Conservation (phyloP, 441 rosid genomes). For the Pelargonium fulgidum region DNA sequence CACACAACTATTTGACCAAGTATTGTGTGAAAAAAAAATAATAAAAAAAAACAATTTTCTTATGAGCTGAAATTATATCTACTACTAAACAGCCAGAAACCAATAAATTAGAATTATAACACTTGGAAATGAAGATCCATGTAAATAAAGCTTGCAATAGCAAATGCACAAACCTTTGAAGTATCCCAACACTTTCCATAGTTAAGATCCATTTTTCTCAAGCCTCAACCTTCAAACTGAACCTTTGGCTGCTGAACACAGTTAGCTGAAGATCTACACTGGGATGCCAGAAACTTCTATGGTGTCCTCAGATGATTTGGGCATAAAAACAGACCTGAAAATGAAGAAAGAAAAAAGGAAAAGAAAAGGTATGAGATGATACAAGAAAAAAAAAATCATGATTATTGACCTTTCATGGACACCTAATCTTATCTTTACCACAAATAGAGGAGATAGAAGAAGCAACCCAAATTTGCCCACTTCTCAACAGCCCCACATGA, state of each 20-base stretch:
- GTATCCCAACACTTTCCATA: slow-evolving; percentile 51
- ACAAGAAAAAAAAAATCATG: slow-evolving; percentile 13
- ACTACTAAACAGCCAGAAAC: not conserved
- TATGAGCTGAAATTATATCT: not conserved
- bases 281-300: slow-evolving; percentile 23
- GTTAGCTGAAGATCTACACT: slow-evolving; percentile 32
- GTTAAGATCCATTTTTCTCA: slow-evolving; percentile 54
- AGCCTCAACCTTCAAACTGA: slow-evolving; percentile 22
- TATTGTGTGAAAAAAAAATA: not conserved
- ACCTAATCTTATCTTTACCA: slow-evolving; percentile 21
- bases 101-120: not conserved
- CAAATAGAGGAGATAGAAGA: slow-evolving; percentile 22
- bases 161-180: slow-evolving; percentile 52
- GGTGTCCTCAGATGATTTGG: slow-evolving; percentile 4
- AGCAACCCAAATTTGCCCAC: slow-evolving; percentile 42
- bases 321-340: not conserved
- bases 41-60: not conserved
- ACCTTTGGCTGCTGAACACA: slow-evolving; percentile 17
- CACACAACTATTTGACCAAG: not conserved
- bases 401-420: slow-evolving; percentile 21
- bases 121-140: slow-evolving; percentile 16
- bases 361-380: no score
- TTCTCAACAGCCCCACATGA: slow-evolving; percentile 33
- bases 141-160: slow-evolving; percentile 16
- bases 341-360: slow-evolving; percentile 11